Evolutionary conservation across 140 eudicot species (phyloP).

Genomic region (Stevia rebaudiana): DNA sequence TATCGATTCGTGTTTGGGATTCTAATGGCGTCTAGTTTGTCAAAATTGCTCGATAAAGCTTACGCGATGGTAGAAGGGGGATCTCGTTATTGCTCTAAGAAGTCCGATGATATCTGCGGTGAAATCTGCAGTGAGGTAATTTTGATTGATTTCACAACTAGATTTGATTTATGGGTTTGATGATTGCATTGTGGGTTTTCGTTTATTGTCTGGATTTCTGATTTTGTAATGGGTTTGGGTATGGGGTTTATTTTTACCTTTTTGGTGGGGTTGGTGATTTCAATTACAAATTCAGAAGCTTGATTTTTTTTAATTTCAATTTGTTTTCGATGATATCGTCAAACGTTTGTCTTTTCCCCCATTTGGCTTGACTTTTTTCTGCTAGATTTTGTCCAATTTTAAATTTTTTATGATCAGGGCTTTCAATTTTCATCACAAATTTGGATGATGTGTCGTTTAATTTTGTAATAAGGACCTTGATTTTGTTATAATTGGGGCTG

Average conservation of each 20-base stretch:
- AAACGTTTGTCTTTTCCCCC: conserved; percentile 1
- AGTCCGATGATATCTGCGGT: conserved; percentile 68
- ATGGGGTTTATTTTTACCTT: neutral
- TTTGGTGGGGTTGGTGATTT: neutral
- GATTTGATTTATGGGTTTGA: neutral
- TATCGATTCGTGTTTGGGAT: conserved; percentile 11
- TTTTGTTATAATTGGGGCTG: neutral
- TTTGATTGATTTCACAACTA: neutral
- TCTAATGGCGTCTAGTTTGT: conserved; percentile 30
- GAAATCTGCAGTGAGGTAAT: conserved; percentile 55
- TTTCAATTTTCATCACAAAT: neutral
- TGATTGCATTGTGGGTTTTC: conserved; percentile 18
- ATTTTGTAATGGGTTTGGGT: conserved; percentile 16
- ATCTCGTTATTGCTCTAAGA: conserved; percentile 81
- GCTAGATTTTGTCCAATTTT: neutral
- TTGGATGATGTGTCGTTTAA: neutral
- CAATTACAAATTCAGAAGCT: conserved; percentile 2
- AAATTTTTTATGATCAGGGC: neutral
- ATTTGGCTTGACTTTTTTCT: neutral
- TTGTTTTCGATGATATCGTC: conserved; percentile 2
- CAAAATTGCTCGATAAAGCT: conserved; percentile 51
- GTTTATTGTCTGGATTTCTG: neutral
- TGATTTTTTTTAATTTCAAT: neutral
- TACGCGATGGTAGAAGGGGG: conserved; percentile 73
- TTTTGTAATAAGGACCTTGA: neutral